Conservation (phyloP, 768 basidiomycete genomes). For the Chalciporus piperatus region DNA sequence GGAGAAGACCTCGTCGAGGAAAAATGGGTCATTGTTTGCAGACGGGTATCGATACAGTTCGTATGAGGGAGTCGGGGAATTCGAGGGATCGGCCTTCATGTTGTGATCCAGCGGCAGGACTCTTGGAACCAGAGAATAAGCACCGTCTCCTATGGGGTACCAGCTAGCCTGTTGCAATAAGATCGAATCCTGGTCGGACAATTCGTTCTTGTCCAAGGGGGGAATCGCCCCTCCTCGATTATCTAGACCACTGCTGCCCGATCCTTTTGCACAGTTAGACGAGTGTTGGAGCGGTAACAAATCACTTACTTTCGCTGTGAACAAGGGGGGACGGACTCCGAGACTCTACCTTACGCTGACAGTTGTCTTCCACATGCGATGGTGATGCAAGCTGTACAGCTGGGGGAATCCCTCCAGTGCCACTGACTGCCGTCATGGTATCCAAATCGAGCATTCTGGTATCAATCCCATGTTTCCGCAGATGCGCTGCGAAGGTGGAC, state of each 20-base stretch:
- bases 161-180: slow-evolving; percentile 5
- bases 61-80: neutral
- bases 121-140: neutral
- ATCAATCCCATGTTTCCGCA: slow-evolving; percentile 47
- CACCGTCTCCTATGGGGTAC: neutral
- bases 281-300: neutral
- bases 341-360: slow-evolving; percentile 1
- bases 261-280: slow-evolving; percentile 15
- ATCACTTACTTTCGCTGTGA: slow-evolving; percentile 14
- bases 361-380: slow-evolving; percentile 1
- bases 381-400: slow-evolving; percentile 13
- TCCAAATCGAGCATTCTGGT: slow-evolving; percentile 16
- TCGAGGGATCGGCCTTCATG: neutral
- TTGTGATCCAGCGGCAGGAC: slow-evolving; percentile 5
- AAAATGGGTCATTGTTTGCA: slow-evolving; percentile 1
- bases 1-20: slow-evolving; percentile 5
- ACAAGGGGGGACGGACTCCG: slow-evolving; percentile 6
- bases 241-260: neutral
- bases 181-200: slow-evolving; percentile 2
- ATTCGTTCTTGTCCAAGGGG: slow-evolving; percentile 2
- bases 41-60: slow-evolving; percentile 4
- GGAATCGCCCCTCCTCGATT: neutral
- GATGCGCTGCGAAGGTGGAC: slow-evolving; percentile 53
- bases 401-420: slow-evolving; percentile 2
- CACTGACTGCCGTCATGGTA: slow-evolving; percentile 22